Evolutionary conservation across 495 filamentous ascomycete species (phyloP).

Genomic region (Rhypophila decipiens): DNA sequence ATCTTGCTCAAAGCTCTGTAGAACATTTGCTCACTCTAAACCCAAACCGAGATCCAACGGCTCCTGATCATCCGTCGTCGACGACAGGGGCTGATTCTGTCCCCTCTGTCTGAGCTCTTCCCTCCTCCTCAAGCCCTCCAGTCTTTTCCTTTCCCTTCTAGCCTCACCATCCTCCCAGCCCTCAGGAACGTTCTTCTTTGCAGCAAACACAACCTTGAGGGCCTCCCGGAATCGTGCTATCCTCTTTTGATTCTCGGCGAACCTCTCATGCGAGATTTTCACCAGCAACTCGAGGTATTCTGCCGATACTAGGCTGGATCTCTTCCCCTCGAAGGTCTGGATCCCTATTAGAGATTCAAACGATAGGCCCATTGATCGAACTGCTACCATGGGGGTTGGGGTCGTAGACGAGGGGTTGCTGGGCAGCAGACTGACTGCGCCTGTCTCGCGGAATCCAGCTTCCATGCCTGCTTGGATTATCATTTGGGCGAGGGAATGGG

Average conservation of each 20-base stretch:
- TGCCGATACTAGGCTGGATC: constrained; percentile 42
- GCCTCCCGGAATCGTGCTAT: constrained; percentile 53
- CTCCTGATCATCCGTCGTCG: constrained; percentile 10
- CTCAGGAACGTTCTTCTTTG: too few relatives aligned
- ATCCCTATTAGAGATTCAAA: constrained; percentile 75
- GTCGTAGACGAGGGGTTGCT: constrained; percentile 6
- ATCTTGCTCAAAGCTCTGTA: too few relatives aligned
- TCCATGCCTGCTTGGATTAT: constrained; percentile 67
- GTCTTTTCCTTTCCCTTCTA: constrained; percentile 10
- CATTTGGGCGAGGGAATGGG: constrained; percentile 60
- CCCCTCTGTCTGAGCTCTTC: constrained; percentile 22
- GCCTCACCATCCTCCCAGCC: neutral
- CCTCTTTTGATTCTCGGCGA: constrained; percentile 64
- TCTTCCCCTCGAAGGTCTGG: constrained; percentile 26
- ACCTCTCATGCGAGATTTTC: constrained; percentile 66
- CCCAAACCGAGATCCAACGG: neutral
- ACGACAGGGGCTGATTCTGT: constrained; percentile 11
- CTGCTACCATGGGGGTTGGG: constrained; percentile 67
- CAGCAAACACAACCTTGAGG: constrained; percentile 28
- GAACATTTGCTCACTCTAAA: too few relatives aligned
- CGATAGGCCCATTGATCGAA: constrained; percentile 70
- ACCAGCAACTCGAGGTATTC: constrained; percentile 59
- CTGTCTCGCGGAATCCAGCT: constrained; percentile 85
- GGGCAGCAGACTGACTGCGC: constrained; percentile 46
- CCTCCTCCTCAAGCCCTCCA: constrained; percentile 43